Evolutionary conservation across 106 monocot species (phyloP).

Genomic region (Ottelia alismoides): DNA sequence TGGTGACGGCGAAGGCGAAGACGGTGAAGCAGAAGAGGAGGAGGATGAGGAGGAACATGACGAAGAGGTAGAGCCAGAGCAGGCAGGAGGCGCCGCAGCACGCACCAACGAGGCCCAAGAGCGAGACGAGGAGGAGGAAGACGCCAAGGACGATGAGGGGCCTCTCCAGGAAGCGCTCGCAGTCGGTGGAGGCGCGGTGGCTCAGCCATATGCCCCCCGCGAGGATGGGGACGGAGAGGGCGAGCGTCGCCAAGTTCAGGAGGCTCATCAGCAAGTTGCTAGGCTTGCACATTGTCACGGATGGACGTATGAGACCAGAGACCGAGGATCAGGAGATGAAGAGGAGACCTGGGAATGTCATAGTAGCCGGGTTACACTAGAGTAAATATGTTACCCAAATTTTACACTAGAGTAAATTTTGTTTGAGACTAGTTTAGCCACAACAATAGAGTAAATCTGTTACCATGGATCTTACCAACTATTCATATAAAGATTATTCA

Average conservation of each 20-base stretch:
- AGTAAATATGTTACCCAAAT: too few relatives aligned
- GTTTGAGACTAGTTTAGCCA: too few relatives aligned
- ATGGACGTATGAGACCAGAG: too few relatives aligned
- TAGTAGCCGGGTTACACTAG: too few relatives aligned
- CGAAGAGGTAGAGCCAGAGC: slow-evolving; percentile 71
- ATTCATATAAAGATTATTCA: too few relatives aligned
- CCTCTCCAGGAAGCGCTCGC: slow-evolving; percentile 79
- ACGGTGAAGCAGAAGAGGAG: slow-evolving; percentile 61
- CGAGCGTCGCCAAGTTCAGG: slow-evolving; percentile 63
- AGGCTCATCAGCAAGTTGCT: slow-evolving; percentile 40
- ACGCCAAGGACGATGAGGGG: slow-evolving; percentile 60
- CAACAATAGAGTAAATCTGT: too few relatives aligned
- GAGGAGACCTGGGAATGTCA: too few relatives aligned
- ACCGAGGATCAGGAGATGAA: too few relatives aligned
- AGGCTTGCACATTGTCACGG: too few relatives aligned
- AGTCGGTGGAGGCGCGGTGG: slow-evolving; percentile 50
- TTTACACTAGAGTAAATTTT: too few relatives aligned
- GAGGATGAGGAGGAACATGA: slow-evolving; percentile 58
- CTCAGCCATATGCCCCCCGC: slow-evolving; percentile 64
- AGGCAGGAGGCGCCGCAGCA: slow-evolving; percentile 65
- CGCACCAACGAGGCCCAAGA: slow-evolving; percentile 68
- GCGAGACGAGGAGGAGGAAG: slow-evolving; percentile 65
- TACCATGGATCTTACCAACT: too few relatives aligned
- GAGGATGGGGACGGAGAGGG: slow-evolving; percentile 66
- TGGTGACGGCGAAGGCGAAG: slow-evolving; percentile 85